phyloP scores from a whole-genome alignment of 371 early-diverging fungal species.

The Mortierella sp. region DNA sequence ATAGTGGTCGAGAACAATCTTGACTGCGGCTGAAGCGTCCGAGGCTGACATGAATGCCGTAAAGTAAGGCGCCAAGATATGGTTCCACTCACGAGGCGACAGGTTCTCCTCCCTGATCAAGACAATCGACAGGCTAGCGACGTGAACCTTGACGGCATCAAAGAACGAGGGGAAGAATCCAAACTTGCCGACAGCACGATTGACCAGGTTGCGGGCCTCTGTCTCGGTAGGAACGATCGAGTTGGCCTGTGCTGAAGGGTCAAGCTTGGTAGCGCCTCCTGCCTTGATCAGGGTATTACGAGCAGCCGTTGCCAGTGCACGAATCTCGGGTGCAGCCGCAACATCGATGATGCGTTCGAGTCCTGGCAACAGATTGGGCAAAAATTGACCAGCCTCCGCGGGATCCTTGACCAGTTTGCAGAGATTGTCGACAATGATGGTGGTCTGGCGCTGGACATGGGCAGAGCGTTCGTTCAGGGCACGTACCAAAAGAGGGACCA shows the following conservation, averaged over 20 bases:
- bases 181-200: constrained; percentile 60
- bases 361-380: constrained; percentile 83
- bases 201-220: constrained; percentile 61
- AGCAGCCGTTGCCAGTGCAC: constrained; percentile 73
- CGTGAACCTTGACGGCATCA: constrained; percentile 54
- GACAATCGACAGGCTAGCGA: constrained; percentile 39
- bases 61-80: constrained; percentile 68
- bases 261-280: constrained; percentile 61
- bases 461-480: constrained; percentile 77
- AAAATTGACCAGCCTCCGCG: constrained; percentile 82
- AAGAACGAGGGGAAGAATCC: constrained; percentile 72
- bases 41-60: constrained; percentile 67
- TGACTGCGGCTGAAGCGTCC: constrained; percentile 53
- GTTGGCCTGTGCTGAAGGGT: constrained; percentile 13
- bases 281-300: constrained; percentile 67
- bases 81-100: constrained; percentile 52
- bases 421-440: constrained; percentile 87
- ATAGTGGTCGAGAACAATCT: constrained; percentile 58
- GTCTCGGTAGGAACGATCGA: constrained; percentile 59
- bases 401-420: constrained; percentile 87
- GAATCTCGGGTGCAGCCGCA: constrained; percentile 84
- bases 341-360: constrained; percentile 81
- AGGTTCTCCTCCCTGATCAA: constrained; percentile 54
- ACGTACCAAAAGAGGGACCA: constrained; percentile 82
- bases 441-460: constrained; percentile 81